A percentile compares a stretch with the other conserved stretches of the same genome.
These are phyloP conservation scores for Sinapis alba DNA, from an alignment of 441 rosid genomes.

Conservation along the genomic window DNA sequence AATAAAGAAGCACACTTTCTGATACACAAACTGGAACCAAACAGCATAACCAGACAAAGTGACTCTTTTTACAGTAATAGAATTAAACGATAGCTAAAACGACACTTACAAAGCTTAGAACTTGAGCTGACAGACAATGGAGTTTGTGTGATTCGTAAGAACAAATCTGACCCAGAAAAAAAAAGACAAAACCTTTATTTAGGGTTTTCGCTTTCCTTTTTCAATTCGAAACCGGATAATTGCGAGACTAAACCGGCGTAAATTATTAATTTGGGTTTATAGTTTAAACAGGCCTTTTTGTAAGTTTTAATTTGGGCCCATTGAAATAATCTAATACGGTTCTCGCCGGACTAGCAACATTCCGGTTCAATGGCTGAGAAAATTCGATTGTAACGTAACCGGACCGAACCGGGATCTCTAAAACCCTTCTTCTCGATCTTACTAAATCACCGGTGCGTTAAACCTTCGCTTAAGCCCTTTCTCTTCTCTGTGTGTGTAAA, in stretches of 20 bases:
- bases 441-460: conserved; percentile 36
- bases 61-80: background rate
- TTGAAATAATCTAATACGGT: background rate
- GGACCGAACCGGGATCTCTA: conserved; percentile 29
- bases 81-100: background rate
- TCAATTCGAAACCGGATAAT: background rate
- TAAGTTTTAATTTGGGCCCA: conserved; percentile 22
- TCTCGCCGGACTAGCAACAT: conserved; percentile 4
- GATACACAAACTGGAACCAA: conserved; percentile 18
- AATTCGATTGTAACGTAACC: background rate
- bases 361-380: conserved; percentile 7
- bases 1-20: conserved; percentile 7
- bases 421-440: conserved; percentile 26
- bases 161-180: conserved; percentile 20
- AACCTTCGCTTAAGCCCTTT: conserved; percentile 23
- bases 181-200: conserved; percentile 9
- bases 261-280: background rate
- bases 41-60: conserved; percentile 9
- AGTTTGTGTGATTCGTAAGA: conserved; percentile 14
- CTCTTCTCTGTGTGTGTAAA: conserved; percentile 28
- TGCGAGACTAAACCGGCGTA: conserved; percentile 2
- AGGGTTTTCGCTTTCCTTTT: conserved; percentile 35
- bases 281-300: conserved; percentile 1
- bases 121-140: conserved; percentile 25
- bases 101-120: conserved; percentile 28